phyloP scores from a whole-genome alignment of 1,284 basidiomycete species.

The Uromyces viciae-fabae region DNA sequence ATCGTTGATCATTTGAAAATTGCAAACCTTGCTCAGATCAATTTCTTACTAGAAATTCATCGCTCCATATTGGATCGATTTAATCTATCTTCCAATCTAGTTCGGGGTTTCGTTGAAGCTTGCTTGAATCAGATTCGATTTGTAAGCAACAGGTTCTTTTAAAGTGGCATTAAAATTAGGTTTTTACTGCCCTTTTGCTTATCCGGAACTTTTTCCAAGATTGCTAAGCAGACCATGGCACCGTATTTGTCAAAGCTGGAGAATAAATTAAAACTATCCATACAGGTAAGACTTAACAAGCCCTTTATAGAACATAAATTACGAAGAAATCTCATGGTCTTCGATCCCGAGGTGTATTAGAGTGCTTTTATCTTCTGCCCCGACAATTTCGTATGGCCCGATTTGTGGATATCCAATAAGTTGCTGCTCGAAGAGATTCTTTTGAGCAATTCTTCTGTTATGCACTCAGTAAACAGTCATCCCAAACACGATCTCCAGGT shows the following conservation, averaged over 20 bases:
- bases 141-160: slow-evolving; percentile 9
- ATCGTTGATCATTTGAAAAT: slow-evolving; percentile 70
- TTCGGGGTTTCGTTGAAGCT: slow-evolving; percentile 43
- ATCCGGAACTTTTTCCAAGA: slow-evolving; percentile 2
- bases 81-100: slow-evolving; percentile 42
- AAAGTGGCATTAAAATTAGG: neutral
- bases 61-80: slow-evolving; percentile 36
- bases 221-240: slow-evolving; percentile 30
- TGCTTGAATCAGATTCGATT: slow-evolving; percentile 40
- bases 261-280: slow-evolving; percentile 34
- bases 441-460: slow-evolving; percentile 2
- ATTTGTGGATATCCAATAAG: slow-evolving; percentile 40
- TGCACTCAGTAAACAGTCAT: neutral
- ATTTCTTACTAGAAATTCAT: slow-evolving; percentile 61
- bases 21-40: slow-evolving; percentile 77
- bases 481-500: slow-evolving; percentile 3
- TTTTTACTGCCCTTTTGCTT: neutral
- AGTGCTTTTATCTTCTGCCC: slow-evolving; percentile 43
- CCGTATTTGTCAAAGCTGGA: slow-evolving; percentile 42
- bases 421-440: slow-evolving; percentile 35
- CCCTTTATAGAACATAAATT: too few relatives aligned
- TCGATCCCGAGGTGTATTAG: too few relatives aligned
- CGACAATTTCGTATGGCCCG: slow-evolving; percentile 44
- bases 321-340: neutral
- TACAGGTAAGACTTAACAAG: slow-evolving; percentile 26